Percentiles rank a stretch among this genome's conserved stretches.
Evolutionary conservation across 202 grass and related monocot genomes (phyloP).

Genomic region (Schoenoplectus triqueter): DNA sequence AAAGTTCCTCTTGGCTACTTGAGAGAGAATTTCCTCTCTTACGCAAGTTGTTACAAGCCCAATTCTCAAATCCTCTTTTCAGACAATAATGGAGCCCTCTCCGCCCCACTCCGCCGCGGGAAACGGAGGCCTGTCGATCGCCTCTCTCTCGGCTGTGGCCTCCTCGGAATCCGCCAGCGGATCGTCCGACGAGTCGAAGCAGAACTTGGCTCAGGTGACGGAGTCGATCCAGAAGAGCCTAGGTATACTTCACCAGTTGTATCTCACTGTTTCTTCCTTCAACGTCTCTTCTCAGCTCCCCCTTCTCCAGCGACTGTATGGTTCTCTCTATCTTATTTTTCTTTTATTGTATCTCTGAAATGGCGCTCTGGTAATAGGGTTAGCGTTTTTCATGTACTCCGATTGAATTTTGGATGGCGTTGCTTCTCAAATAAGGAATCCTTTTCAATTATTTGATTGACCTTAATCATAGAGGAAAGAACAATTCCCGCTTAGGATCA

Average conservation of each 20-base stretch:
- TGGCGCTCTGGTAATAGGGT: background rate
- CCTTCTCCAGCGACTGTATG: conserved; percentile 85
- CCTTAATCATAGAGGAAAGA: background rate
- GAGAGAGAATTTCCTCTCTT: too few relatives aligned
- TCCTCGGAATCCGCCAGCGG: conserved; percentile 45
- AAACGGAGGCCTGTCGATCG: conserved; percentile 36
- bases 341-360: background rate
- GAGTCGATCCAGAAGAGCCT: conserved; percentile 88
- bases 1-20: too few relatives aligned
- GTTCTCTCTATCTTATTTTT: background rate
- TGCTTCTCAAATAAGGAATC: background rate
- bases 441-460: background rate
- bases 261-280: conserved; percentile 93
- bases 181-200: conserved; percentile 63
- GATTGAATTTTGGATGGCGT: background rate
- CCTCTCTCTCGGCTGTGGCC: conserved; percentile 34
- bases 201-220: conserved; percentile 77
- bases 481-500: too few relatives aligned
- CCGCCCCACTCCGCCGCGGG: conserved; percentile 15
- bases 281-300: conserved; percentile 82
- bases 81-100: conserved; percentile 16
- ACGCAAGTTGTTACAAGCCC: background rate
- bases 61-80: background rate
- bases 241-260: conserved; percentile 89
- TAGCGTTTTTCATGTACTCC: conserved; percentile 5